phyloP scores from a whole-genome alignment of 257 asterid species.

The Echium plantagineum region DNA sequence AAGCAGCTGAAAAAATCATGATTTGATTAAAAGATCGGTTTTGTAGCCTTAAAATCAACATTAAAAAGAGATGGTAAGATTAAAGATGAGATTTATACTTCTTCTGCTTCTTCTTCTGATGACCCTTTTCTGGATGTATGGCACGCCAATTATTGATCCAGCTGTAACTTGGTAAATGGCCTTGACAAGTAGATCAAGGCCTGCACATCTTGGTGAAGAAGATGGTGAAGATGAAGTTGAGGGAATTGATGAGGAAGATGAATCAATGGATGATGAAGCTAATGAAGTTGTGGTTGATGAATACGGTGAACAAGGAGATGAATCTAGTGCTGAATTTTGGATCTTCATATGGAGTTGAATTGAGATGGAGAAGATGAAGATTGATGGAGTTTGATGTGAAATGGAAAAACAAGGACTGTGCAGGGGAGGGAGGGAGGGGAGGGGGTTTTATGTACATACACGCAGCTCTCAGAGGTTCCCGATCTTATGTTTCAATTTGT shows the following conservation, averaged over 20 bases:
- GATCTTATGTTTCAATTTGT: too few species aligned
- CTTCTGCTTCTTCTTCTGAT: conserved; percentile 43
- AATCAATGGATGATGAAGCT: conserved; percentile 47
- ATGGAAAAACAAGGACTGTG: conserved; percentile 10
- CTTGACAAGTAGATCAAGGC: conserved; percentile 85
- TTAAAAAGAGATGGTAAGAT: too few species aligned
- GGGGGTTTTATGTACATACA: background rate
- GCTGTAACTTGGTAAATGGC: conserved; percentile 67
- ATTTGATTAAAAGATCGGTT: too few species aligned
- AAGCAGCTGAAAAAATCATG: too few species aligned
- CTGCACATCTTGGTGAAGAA: conserved; percentile 40
- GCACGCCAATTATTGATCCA: conserved; percentile 72
- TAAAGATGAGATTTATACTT: conserved; percentile 23
- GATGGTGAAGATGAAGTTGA: conserved; percentile 21
- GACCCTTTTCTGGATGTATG: conserved; percentile 71
- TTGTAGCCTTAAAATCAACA: too few species aligned
- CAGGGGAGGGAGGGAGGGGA: background rate
- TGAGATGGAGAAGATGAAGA: background rate
- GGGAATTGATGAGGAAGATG: conserved; percentile 9
- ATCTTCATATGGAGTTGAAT: conserved; percentile 16
- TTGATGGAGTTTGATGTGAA: conserved; percentile 9
- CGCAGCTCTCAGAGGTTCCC: too few species aligned
- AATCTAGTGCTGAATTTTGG: conserved; percentile 4
- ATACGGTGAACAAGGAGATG: conserved; percentile 16
- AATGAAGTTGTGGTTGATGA: conserved; percentile 23